These are phyloP conservation scores for Daedaleopsis nitida DNA, from an alignment of 768 basidiomycete species.

Conservation along the genomic window DNA sequence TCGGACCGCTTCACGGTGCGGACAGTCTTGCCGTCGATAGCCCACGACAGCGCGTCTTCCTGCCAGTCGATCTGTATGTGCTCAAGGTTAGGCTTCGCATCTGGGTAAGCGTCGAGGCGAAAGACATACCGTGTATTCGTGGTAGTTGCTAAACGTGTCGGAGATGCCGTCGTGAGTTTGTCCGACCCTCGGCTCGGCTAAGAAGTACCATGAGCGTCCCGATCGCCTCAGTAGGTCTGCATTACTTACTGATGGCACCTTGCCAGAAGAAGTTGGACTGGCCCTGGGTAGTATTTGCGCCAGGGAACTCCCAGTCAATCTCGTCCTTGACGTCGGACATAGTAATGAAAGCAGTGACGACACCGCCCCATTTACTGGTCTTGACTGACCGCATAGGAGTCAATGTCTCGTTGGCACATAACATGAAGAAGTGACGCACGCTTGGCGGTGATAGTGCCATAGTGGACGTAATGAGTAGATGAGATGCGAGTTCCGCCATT, in stretches of 20 bases:
- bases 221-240: not conserved
- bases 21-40: slow-evolving; percentile 70
- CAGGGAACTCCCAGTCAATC: slow-evolving; percentile 88
- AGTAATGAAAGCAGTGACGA: slow-evolving; percentile 83
- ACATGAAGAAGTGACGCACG: slow-evolving; percentile 38
- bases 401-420: not conserved
- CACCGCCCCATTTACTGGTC: slow-evolving; percentile 76
- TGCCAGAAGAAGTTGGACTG: slow-evolving; percentile 88
- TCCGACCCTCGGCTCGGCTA: slow-evolving; percentile 53
- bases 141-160: slow-evolving; percentile 72
- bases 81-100: not conserved
- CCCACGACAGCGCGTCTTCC: slow-evolving; percentile 62
- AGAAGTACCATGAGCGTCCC: not conserved
- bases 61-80: slow-evolving; percentile 75
- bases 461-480: slow-evolving; percentile 80
- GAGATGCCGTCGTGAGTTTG: slow-evolving; percentile 46
- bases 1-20: slow-evolving; percentile 68
- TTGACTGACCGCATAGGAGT: slow-evolving; percentile 50
- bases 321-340: slow-evolving; percentile 84
- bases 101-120: not conserved
- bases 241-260: slow-evolving; percentile 58
- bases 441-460: slow-evolving; percentile 71
- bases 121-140: slow-evolving; percentile 67
- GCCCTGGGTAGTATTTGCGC: slow-evolving; percentile 56
- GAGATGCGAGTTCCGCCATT: slow-evolving; percentile 80